Percentiles rank a stretch among this genome's conserved stretches.
Conservation (phyloP, 2,329 filamentous ascomycete genomes). For the Hymenoscyphus salicellus region DNA sequence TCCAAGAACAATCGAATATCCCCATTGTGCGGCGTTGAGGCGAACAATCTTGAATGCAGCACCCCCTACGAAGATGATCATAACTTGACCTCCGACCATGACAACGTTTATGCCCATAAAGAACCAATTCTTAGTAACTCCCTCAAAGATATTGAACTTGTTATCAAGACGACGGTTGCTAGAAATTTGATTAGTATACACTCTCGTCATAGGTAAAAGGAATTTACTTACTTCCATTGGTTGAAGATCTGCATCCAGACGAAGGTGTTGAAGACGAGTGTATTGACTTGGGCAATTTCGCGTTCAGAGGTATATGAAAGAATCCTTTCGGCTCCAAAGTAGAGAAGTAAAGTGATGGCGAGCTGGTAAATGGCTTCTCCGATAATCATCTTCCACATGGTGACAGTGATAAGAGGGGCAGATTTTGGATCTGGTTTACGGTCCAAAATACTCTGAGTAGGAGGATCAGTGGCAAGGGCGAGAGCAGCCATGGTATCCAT, state of each 20-base stretch:
- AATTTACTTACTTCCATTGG: constrained; percentile 75
- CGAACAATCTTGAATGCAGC: constrained; percentile 64
- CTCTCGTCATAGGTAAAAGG: constrained; percentile 13
- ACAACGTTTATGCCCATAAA: constrained; percentile 81
- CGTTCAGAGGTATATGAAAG: constrained; percentile 54
- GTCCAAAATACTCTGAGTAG: constrained; percentile 64
- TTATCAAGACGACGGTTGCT: constrained; percentile 92
- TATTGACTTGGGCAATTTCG: constrained; percentile 57
- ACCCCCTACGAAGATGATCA: constrained; percentile 87
- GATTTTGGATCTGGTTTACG: constrained; percentile 73
- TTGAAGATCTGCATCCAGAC: constrained; percentile 99
- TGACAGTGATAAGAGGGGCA: constrained; percentile 74
- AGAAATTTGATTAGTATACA: constrained; percentile 26
- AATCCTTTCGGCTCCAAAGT: constrained; percentile 66
- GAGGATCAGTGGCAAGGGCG: constrained; percentile 73
- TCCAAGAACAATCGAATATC: constrained; percentile 78
- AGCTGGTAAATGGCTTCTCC: constrained; percentile 91
- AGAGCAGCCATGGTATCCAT: constrained; percentile 82
- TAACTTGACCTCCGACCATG: constrained; percentile 84
- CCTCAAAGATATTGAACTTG: constrained; percentile 92
- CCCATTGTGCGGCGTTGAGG: constrained; percentile 78
- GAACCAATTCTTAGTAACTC: constrained; percentile 79
- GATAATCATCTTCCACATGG: constrained; percentile 99
- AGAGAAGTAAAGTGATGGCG: constrained; percentile 72
- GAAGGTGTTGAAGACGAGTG: constrained; percentile 94